phyloP scores from a whole-genome alignment of 768 basidiomycete species.

The Tulasnella sp. region DNA sequence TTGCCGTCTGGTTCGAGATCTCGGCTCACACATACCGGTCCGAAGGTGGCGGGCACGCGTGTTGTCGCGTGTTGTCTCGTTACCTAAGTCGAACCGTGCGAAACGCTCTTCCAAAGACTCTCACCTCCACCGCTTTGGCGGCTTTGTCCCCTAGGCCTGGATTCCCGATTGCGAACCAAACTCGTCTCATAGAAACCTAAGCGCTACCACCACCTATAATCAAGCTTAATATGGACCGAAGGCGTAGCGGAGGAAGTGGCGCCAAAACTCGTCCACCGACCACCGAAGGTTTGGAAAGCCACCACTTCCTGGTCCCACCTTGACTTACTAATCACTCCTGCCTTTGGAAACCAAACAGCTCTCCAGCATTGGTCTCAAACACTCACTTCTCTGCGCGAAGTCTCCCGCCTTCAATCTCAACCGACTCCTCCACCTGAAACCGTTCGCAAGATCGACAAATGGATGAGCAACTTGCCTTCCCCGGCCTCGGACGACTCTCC shows the following conservation, averaged over 20 bases:
- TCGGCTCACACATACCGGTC: not conserved
- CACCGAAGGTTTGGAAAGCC: constrained; percentile 59
- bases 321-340: constrained; percentile 15
- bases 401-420: constrained; percentile 38
- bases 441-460: constrained; percentile 67
- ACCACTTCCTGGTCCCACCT: constrained; percentile 10
- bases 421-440: constrained; percentile 47
- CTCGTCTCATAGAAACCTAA: not conserved
- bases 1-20: not conserved
- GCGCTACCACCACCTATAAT: not conserved
- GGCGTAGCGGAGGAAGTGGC: constrained; percentile 45
- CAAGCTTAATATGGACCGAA: constrained; percentile 55
- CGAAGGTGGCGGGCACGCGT: not conserved
- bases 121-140: not conserved
- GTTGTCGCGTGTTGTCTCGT: not conserved
- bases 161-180: not conserved
- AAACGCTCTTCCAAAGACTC: not conserved
- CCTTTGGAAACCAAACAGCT: constrained; percentile 47
- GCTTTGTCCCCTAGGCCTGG: no score
- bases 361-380: constrained; percentile 74
- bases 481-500: constrained; percentile 67
- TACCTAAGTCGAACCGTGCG: not conserved
- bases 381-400: constrained; percentile 49
- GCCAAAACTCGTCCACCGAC: constrained; percentile 61
- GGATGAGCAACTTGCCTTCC: constrained; percentile 46